phyloP scores from a whole-genome alignment of 495 filamentous ascomycete genomes.

The Aspergillus carlsbadensis region DNA sequence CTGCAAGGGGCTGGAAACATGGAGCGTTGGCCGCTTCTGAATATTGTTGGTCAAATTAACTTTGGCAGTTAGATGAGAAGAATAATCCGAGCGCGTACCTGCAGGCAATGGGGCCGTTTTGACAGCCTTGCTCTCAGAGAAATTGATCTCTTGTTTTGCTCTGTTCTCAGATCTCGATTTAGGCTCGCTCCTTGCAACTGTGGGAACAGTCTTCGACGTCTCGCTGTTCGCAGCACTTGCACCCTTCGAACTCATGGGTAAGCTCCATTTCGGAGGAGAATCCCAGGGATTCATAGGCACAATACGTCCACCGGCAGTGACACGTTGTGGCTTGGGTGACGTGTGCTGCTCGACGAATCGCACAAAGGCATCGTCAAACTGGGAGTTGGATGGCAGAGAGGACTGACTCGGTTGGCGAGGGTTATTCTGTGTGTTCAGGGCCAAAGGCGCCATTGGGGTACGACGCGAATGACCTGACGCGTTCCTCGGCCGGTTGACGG shows the following conservation, averaged over 20 bases:
- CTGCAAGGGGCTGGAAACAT: conserved; percentile 3
- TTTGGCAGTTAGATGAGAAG: not conserved
- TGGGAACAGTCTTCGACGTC: not conserved
- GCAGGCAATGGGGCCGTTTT: conserved; percentile 3
- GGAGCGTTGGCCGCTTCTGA: conserved; percentile 3
- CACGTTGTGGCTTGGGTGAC: conserved; percentile 58
- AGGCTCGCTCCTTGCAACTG: not conserved
- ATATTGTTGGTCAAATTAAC: not conserved
- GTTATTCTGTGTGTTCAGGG: conserved; percentile 11
- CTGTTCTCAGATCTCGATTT: conserved; percentile 5
- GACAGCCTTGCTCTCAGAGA: not conserved
- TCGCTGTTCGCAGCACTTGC: conserved; percentile 6
- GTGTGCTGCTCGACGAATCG: conserved; percentile 59
- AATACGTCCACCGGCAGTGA: conserved; percentile 65
- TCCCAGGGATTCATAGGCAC: conserved; percentile 47
- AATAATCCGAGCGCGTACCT: not conserved
- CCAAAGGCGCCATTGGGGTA: conserved; percentile 13
- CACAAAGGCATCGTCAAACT: conserved; percentile 43
- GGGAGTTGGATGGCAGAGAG: conserved; percentile 19
- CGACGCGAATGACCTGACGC: conserved; percentile 14
- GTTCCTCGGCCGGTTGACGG: conserved; percentile 21
- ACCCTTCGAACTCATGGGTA: conserved; percentile 12
- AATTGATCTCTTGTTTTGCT: not conserved
- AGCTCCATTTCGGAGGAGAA: conserved; percentile 33
- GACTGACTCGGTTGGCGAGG: conserved; percentile 25